phyloP scores from a whole-genome alignment of 192 early-diverging fungal genomes.

The Backusella sp. region DNA sequence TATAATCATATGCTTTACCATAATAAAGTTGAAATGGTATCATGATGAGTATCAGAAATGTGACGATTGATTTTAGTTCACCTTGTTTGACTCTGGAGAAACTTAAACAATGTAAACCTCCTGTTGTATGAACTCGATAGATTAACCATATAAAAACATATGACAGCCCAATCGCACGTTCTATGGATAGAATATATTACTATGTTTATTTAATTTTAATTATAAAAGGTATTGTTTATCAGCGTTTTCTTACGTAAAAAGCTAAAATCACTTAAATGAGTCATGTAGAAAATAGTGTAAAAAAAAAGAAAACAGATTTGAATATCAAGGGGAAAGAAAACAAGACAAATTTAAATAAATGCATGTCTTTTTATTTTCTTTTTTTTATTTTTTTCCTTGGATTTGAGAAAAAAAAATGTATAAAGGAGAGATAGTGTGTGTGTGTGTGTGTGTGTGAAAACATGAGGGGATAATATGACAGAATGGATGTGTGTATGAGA shows the following conservation, averaged over 20 bases:
- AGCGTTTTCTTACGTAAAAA: conserved; percentile 31
- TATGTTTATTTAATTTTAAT: neutral
- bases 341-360: neutral
- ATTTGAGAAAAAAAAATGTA: neutral
- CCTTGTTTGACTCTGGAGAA: conserved; percentile 19
- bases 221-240: neutral
- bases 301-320: neutral
- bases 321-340: neutral
- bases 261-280: conserved; percentile 37
- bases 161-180: conserved; percentile 25
- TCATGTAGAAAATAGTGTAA: conserved; percentile 13
- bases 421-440: neutral
- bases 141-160: conserved; percentile 32
- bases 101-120: conserved; percentile 30
- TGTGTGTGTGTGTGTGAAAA: neutral
- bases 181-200: conserved; percentile 15
- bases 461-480: neutral
- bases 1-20: conserved; percentile 16
- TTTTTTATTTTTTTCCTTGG: neutral
- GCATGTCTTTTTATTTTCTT: neutral
- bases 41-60: conserved; percentile 31
- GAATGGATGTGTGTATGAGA: neutral
- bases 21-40: conserved; percentile 34
- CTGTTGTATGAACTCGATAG: conserved; percentile 24
- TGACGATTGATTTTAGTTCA: conserved; percentile 34